Percentiles rank a stretch among this genome's conserved stretches.
These are phyloP conservation scores for Syncephalis fuscata DNA, from an alignment of 371 early-diverging fungal species.

Conservation along the genomic window DNA sequence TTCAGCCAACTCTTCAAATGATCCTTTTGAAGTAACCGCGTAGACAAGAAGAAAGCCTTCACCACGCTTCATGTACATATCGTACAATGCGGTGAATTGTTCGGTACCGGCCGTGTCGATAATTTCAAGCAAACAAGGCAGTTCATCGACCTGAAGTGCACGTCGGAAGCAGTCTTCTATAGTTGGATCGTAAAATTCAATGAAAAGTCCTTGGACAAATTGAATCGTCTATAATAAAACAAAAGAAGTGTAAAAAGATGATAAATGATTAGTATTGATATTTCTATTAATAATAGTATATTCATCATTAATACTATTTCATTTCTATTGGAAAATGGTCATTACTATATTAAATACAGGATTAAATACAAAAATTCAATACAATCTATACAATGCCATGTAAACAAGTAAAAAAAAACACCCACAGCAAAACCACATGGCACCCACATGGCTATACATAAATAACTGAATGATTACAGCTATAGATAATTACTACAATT, in stretches of 20 bases:
- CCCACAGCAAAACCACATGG: too few relatives aligned
- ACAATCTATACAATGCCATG: too few relatives aligned
- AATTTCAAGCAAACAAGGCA: slow-evolving; percentile 79
- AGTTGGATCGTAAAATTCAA: slow-evolving; percentile 81
- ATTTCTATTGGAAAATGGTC: too few relatives aligned
- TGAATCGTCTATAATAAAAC: slow-evolving; percentile 58
- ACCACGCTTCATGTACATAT: slow-evolving; percentile 82
- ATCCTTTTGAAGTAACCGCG: slow-evolving; percentile 64
- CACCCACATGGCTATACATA: too few relatives aligned
- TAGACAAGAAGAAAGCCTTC: slow-evolving; percentile 80
- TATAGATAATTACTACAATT: too few relatives aligned
- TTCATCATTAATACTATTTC: too few relatives aligned
- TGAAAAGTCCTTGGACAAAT: slow-evolving; percentile 80
- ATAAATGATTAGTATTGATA: neutral
- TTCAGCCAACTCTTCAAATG: slow-evolving; percentile 63
- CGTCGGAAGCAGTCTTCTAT: slow-evolving; percentile 85
- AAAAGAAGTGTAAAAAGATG: slow-evolving; percentile 3
- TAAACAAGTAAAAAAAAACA: too few relatives aligned
- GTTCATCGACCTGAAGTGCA: slow-evolving; percentile 71
- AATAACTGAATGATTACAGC: neutral
- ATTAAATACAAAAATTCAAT: too few relatives aligned
- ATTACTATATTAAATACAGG: too few relatives aligned
- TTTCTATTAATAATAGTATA: too few relatives aligned
- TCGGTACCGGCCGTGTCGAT: slow-evolving; percentile 80
- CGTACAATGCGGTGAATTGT: slow-evolving; percentile 85